Evolutionary conservation across 106 monocot species (phyloP), one percentile per base, ranked within the genome.

Genomic region (Narthecium ossifragum): DNA sequence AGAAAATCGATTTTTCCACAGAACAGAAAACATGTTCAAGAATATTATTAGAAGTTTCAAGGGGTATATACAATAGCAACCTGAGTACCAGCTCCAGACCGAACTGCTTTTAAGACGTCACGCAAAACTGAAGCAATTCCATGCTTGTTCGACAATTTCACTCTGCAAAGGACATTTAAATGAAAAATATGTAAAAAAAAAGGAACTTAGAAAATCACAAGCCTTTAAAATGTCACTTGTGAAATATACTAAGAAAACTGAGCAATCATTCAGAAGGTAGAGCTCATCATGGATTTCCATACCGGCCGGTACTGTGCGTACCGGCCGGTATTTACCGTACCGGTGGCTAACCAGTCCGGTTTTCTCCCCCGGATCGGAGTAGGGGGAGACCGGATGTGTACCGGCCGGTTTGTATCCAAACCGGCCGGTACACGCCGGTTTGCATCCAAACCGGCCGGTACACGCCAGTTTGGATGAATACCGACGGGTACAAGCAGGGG

Each of bases 101-200:
- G 13, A 38, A 88, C 31, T 69, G 71, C 77, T 46, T 68, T 84
- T 51, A 77, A 51, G 10, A 83, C 84, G 80, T 88, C 77, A 20
- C 31, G 49, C 14, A 88, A 63, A 39, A 88, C 84, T 34, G 56
- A 54, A 32, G 61, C 46, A 51, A 77, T 67, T 68, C 67, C 76
- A 31, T 55, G 43, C 63, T 49, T 22, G 59, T 79, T 63, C 50
- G 30, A 53, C 53, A n/a, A 27, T 54, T 32, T 52, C 51, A 69
- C 72, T 34, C 65, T 71, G 62, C 28, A 32, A 61, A 34, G 4
- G 65, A 73, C 33, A 31, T 1, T 51, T 39, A 29, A 40, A 58
- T 36, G 51, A 60, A 67, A 34, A 2, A 8, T 14, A 50, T 2
- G 33, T 25, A 31, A 46, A 30, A 15, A 0, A 61, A 49, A n/a